Percentiles rank a stretch among this genome's conserved stretches.
phyloP scores from a whole-genome alignment of 2,329 filamentous ascomycete genomes.

The Ophiosphaerella herpotricha region DNA sequence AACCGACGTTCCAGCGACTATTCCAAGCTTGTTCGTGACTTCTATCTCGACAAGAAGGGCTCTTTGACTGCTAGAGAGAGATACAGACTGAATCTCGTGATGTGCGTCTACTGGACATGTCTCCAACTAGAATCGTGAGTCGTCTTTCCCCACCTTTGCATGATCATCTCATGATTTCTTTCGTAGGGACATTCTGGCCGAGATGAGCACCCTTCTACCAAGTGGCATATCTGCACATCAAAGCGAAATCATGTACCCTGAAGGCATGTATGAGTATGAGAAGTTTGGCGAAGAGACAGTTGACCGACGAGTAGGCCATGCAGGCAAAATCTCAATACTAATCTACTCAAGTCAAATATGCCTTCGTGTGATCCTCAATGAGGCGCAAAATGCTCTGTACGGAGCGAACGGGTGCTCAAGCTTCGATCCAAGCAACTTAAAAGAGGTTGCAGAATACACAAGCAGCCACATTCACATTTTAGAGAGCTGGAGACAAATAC shows the following conservation, averaged over 20 bases:
- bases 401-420: constrained; percentile 30
- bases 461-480: constrained; percentile 51
- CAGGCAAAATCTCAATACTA: constrained; percentile 18
- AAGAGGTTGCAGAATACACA: constrained; percentile 20
- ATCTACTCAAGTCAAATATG: constrained; percentile 67
- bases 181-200: constrained; percentile 76
- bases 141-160: no score
- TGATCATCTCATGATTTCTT: no score
- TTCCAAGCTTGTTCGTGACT: no score
- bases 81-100: constrained; percentile 48
- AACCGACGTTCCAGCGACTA: no score
- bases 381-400: constrained; percentile 61
- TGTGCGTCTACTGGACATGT: constrained; percentile 87
- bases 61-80: constrained; percentile 24
- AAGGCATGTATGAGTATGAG: constrained; percentile 45
- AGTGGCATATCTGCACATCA: constrained; percentile 65
- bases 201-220: constrained; percentile 67
- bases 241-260: constrained; percentile 68
- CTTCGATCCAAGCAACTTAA: no score
- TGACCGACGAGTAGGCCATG: no score
- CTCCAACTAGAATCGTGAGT: constrained; percentile 79
- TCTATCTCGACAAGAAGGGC: no score
- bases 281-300: constrained; percentile 50
- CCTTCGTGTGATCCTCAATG: constrained; percentile 61
- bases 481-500: constrained; percentile 56